Percentiles rank a stretch among this genome's conserved stretches.
Conservation (phyloP, 805 yeast species). For the Pichia cephalocereana region DNA sequence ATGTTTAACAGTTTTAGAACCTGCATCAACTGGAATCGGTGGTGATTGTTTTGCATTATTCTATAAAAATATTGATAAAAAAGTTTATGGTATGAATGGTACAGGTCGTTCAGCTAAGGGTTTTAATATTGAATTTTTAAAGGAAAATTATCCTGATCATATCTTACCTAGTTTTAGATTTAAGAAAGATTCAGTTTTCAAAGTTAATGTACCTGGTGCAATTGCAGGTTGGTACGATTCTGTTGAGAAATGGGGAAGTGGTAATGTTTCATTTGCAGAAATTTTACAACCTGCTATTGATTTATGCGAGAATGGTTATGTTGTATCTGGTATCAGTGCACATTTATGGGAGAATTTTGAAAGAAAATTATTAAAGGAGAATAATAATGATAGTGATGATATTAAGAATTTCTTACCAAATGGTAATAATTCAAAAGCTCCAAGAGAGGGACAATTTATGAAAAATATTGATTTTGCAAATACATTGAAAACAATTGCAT, state of each 20-base stretch:
- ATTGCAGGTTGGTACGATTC: conserved; percentile 76
- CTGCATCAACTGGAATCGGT: conserved; percentile 55
- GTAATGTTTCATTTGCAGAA: conserved; percentile 49
- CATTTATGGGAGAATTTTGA: conserved; percentile 36
- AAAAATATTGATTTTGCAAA: conserved; percentile 44
- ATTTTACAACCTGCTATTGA: conserved; percentile 58
- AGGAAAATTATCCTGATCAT: conserved; percentile 31
- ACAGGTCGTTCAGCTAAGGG: conserved; percentile 59
- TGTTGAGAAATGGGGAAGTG: conserved; percentile 62
- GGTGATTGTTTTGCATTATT: conserved; percentile 61
- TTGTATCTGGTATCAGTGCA: conserved; percentile 53
- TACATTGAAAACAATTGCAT: conserved; percentile 42
- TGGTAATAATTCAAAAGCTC: conserved; percentile 30
- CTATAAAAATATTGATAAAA: conserved; percentile 39
- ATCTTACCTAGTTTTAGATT: conserved; percentile 38
- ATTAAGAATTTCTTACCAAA: conserved; percentile 30
- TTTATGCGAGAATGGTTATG: conserved; percentile 60
- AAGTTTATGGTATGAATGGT: conserved; percentile 64
- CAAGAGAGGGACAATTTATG: conserved; percentile 50
- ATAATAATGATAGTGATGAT: conserved; percentile 18
- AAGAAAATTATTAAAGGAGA: conserved; percentile 29
- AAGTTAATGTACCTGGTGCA: conserved; percentile 72
- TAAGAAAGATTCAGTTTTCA: conserved; percentile 42
- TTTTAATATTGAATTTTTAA: conserved; percentile 39
- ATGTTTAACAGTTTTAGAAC: conserved; percentile 46